These are phyloP conservation scores for Neurospora sp. DNA, from an alignment of 495 filamentous ascomycete species.

Conservation along the genomic window DNA sequence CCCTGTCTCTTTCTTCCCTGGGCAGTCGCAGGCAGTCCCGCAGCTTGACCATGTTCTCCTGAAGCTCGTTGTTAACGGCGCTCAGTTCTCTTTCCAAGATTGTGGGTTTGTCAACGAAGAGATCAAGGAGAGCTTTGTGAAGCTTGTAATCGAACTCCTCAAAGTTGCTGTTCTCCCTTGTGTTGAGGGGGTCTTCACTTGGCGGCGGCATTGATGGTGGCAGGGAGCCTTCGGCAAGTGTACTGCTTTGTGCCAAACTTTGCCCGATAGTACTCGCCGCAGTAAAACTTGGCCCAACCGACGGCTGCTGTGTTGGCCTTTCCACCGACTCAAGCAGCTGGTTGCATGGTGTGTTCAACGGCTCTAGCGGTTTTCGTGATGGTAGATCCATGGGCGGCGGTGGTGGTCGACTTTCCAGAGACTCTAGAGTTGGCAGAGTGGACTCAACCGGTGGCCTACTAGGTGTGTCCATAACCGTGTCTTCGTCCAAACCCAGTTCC, in stretches of 20 bases:
- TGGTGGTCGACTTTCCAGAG: not conserved
- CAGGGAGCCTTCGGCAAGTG: not conserved
- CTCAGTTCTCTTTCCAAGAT: conserved; percentile 21
- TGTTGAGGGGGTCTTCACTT: not conserved
- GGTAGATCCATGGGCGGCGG: not conserved
- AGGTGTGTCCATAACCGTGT: not conserved
- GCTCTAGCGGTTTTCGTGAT: not conserved
- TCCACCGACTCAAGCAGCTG: not conserved
- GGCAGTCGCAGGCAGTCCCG: conserved; percentile 2
- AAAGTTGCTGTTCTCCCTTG: not conserved
- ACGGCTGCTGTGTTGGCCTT: not conserved
- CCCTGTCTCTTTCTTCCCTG: conserved; percentile 21
- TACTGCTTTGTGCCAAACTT: not conserved
- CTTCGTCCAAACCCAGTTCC: conserved; percentile 11
- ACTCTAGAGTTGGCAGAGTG: not conserved
- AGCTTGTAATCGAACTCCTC: conserved; percentile 4
- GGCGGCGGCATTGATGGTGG: not conserved
- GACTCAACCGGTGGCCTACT: not conserved
- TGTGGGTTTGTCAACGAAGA: conserved; percentile 24
- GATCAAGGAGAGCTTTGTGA: conserved; percentile 19
- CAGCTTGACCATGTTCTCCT: conserved; percentile 19
- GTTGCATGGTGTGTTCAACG: not conserved
- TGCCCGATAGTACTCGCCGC: not conserved
- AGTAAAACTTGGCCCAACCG: not conserved
- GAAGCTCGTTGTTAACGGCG: conserved; percentile 17